phyloP scores from a whole-genome alignment of 495 filamentous ascomycete species.

The Pyrenula massariospora region DNA sequence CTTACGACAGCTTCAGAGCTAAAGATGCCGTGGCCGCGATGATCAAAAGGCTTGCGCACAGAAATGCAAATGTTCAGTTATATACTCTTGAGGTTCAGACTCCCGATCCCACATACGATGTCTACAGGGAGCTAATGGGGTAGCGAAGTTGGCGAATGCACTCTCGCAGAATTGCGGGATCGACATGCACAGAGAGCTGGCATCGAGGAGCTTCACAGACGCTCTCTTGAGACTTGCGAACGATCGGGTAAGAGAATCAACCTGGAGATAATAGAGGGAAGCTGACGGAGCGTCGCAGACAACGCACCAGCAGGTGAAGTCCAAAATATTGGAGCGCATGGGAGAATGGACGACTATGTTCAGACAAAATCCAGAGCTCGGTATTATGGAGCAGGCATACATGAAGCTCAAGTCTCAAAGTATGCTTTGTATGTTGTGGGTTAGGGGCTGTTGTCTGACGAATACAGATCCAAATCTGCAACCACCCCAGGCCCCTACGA shows the following conservation, averaged over 20 bases:
- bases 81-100: conserved; percentile 81
- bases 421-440: conserved; percentile 19
- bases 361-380: conserved; percentile 75
- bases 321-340: conserved; percentile 95
- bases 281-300: conserved; percentile 37
- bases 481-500: conserved; percentile 83
- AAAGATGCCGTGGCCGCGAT: conserved; percentile 89
- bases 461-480: conserved; percentile 78
- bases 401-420: conserved; percentile 73
- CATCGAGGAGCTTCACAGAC: conserved; percentile 92
- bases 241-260: conserved; percentile 48
- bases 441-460: not conserved
- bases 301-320: conserved; percentile 91
- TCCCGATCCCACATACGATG: not conserved
- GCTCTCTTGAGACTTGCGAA: conserved; percentile 79
- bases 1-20: conserved; percentile 30
- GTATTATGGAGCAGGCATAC: conserved; percentile 95
- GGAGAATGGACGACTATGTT: conserved; percentile 95
- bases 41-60: conserved; percentile 92
- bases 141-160: conserved; percentile 64
- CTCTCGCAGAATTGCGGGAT: conserved; percentile 90
- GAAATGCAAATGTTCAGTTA: conserved; percentile 98
- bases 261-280: not conserved
- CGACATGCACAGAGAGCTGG: conserved; percentile 84
- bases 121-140: conserved; percentile 10